These are phyloP conservation scores for Pseudogymnoascus sp. DNA, from an alignment of 2,329 filamentous ascomycete genomes.

Conservation along the genomic window DNA sequence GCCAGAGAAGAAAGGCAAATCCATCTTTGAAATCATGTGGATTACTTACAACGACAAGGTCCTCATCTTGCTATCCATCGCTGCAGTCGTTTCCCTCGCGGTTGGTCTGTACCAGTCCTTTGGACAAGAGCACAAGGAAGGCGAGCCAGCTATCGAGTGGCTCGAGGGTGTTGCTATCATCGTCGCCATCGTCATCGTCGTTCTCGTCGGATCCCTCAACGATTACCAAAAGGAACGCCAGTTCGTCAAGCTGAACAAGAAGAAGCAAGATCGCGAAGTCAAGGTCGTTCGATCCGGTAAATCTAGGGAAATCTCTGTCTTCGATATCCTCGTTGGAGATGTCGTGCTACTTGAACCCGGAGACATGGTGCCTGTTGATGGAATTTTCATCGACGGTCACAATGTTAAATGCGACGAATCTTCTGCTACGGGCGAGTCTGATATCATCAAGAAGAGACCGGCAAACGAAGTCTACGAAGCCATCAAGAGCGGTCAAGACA, in stretches of 20 bases:
- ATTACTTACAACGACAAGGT: constrained; percentile 79
- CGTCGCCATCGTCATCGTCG: constrained; percentile 66
- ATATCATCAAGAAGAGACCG: constrained; percentile 58
- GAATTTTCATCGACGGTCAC: constrained; percentile 59
- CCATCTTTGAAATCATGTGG: constrained; percentile 63
- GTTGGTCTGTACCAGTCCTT: constrained; percentile 68
- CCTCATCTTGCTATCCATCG: constrained; percentile 60
- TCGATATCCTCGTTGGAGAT: constrained; percentile 66
- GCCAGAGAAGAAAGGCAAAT: constrained; percentile 62
- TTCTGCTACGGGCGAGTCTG: constrained; percentile 68
- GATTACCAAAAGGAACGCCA: constrained; percentile 78
- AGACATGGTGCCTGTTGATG: constrained; percentile 63
- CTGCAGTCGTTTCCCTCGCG: constrained; percentile 64
- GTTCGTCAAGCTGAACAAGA: constrained; percentile 71
- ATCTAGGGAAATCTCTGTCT: constrained; percentile 59
- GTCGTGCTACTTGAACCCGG: constrained; percentile 65
- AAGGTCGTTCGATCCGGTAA: constrained; percentile 70
- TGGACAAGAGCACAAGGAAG: constrained; percentile 41
- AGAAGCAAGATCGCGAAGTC: constrained; percentile 67
- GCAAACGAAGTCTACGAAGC: constrained; percentile 56
- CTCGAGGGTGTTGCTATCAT: constrained; percentile 76
- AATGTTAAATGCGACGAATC: constrained; percentile 66
- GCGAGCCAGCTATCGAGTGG: constrained; percentile 59
- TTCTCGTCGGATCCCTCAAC: constrained; percentile 67
- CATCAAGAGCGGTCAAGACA: constrained; percentile 46